Evolutionary conservation across 2,329 filamentous ascomycete genomes (phyloP), one percentile per base, ranked within the genome.

Genomic region (Calonectria ilicicola): DNA sequence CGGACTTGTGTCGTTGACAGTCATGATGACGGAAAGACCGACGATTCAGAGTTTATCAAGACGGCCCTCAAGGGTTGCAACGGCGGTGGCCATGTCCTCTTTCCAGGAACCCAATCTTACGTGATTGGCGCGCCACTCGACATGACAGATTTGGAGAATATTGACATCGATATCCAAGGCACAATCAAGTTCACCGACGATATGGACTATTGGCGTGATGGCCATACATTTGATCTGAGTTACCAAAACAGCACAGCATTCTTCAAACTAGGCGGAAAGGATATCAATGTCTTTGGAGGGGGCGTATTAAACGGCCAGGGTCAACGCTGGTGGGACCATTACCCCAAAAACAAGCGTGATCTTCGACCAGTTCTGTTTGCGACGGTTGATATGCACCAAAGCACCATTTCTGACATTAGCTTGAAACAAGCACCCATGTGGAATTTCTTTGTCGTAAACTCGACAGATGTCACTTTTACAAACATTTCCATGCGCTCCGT

Each of bases 261-360:
- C 53, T 68, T 68, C 66, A 68, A 62, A 5, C 44, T 80, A 21
- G 79, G 79, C 29, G 79, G 79, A 49, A 72, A 73, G 60, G 78
- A 80, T 63, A 77, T 94, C 15, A 92, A 93, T 72, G 87, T 94
- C 58, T 94, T 92, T 75, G 92, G 92, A 2, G 89, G 88, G 29
- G 77, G 78, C 21, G 72, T 74, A 3, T 72, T 93, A 1, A 89
- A 94, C 76, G 92, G 92, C 21, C 91, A 90, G 71, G 91, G 91
- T 1, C 91, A 93, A 78, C 85, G 86, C 2, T 93, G 91, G 91
- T 93, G 92, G 78, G 89, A 92, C 74, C 81, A 89, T 2, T 92
- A 91, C 76, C 89, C 89, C 2, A 78, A 85, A 35, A 51, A 72
- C 17, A 67, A 67, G 56, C 65, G 60, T 23, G 56, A 65, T 83